Evolutionary conservation across 495 filamentous ascomycete species (phyloP).

Genomic region (Annulohypoxylon bovei): DNA sequence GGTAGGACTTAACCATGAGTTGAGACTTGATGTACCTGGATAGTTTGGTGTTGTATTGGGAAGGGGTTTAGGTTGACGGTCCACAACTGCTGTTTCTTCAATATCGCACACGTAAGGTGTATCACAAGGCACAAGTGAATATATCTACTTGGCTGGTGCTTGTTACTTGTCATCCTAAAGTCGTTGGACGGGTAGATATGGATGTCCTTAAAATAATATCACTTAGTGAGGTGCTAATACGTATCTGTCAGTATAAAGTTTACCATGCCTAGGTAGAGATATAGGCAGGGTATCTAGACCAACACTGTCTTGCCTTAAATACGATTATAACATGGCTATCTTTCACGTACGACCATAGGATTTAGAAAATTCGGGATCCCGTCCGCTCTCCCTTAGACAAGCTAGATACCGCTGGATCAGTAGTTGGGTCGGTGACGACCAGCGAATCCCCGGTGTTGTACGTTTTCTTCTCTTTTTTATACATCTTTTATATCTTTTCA

Average conservation of each 20-base stretch:
- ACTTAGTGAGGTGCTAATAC: no score
- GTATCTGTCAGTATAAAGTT: not conserved
- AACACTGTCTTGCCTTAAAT: no score
- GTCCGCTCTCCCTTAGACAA: constrained; percentile 59
- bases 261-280: no score
- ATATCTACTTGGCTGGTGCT: not conserved
- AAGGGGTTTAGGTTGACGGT: not conserved
- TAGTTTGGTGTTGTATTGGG: not conserved
- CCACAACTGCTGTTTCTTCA: no score
- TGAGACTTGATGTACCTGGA: no score
- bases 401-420: constrained; percentile 50
- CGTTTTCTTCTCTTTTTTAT: constrained; percentile 37
- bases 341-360: constrained; percentile 55
- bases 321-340: no score
- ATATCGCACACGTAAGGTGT: not conserved
- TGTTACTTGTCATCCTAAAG: not conserved
- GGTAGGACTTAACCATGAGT: no score
- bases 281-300: no score
- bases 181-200: not conserved
- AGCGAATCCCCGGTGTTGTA: constrained; percentile 59
- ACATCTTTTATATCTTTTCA: no score
- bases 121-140: not conserved
- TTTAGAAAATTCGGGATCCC: constrained; percentile 58
- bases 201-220: not conserved
- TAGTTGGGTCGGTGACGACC: constrained; percentile 62